Evolutionary conservation across 1,284 basidiomycete species (phyloP).

Genomic region (Meira miltonrushii): DNA sequence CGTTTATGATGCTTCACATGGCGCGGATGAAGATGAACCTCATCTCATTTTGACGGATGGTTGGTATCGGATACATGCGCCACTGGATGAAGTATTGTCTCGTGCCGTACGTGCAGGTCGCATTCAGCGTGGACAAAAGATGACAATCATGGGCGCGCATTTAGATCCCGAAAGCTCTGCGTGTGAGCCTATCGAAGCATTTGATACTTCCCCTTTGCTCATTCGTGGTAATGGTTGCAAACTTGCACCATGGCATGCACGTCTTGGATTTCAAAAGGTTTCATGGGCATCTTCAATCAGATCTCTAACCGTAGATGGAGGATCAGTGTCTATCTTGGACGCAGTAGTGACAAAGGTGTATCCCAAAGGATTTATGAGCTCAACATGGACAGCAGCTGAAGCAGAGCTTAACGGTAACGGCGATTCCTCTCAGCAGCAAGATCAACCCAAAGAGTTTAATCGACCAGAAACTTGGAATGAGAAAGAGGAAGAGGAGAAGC

Average conservation of each 20-base stretch:
- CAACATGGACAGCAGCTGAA: constrained; percentile 42
- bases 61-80: constrained; percentile 81
- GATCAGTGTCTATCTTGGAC: constrained; percentile 70
- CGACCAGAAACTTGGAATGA: constrained; percentile 53
- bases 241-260: constrained; percentile 78
- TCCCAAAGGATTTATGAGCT: constrained; percentile 20
- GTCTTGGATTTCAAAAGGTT: constrained; percentile 67
- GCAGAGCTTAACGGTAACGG: constrained; percentile 60
- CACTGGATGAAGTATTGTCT: constrained; percentile 67
- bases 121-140: constrained; percentile 73
- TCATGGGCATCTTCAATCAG: constrained; percentile 70
- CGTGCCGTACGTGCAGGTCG: constrained; percentile 66
- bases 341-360: constrained; percentile 65
- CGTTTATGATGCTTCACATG: constrained; percentile 60
- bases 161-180: constrained; percentile 58
- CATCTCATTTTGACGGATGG: constrained; percentile 84
- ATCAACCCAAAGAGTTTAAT: constrained; percentile 66
- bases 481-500: constrained; percentile 49
- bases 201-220: constrained; percentile 62
- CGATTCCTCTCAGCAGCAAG: constrained; percentile 62
- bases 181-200: constrained; percentile 75
- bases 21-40: constrained; percentile 18
- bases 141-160: constrained; percentile 68
- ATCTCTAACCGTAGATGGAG: constrained; percentile 77
- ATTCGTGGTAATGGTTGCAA: constrained; percentile 79